Evolutionary conservation across 2,329 filamentous ascomycete genomes (phyloP).

Genomic region (Colletotrichum sp.): DNA sequence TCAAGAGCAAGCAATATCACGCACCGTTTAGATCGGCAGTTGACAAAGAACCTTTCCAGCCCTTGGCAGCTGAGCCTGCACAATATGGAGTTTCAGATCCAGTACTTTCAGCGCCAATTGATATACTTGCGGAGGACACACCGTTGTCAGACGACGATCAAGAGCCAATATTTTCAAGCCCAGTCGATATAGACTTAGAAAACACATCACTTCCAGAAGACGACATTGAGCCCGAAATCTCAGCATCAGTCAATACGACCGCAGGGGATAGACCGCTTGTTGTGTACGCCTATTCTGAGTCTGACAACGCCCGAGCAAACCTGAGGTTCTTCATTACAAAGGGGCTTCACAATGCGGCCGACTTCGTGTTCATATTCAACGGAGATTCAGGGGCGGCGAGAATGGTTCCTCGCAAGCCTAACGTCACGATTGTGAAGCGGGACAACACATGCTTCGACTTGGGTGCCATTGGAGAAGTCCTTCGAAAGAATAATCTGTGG

Average conservation of each 20-base stretch:
- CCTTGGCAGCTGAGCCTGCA: neutral
- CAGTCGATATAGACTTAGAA: neutral
- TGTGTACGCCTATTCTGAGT: conserved; percentile 10
- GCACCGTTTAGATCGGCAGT: neutral
- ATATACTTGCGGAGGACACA: neutral
- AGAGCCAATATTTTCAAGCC: neutral
- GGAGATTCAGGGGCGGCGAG: conserved; percentile 30
- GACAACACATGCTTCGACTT: conserved; percentile 39
- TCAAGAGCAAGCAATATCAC: neutral
- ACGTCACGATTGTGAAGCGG: conserved; percentile 34
- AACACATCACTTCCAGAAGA: neutral
- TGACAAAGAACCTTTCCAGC: neutral
- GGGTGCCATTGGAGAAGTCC: conserved; percentile 36
- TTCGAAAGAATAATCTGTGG: conserved; percentile 33
- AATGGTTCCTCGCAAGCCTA: conserved; percentile 30
- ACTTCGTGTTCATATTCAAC: conserved; percentile 44
- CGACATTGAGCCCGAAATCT: neutral
- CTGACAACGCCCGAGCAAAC: conserved; percentile 32
- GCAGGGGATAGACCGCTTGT: neutral
- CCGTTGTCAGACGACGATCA: neutral
- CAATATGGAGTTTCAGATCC: neutral
- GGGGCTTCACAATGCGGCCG: conserved; percentile 37
- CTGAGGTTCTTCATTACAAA: conserved; percentile 38
- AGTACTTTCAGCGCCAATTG: neutral
- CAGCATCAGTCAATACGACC: neutral